A percentile compares a stretch with the other conserved stretches of the same genome.
phyloP scores from a whole-genome alignment of 164 flowering plant genomes.

The Macadamia tetraphylla region DNA sequence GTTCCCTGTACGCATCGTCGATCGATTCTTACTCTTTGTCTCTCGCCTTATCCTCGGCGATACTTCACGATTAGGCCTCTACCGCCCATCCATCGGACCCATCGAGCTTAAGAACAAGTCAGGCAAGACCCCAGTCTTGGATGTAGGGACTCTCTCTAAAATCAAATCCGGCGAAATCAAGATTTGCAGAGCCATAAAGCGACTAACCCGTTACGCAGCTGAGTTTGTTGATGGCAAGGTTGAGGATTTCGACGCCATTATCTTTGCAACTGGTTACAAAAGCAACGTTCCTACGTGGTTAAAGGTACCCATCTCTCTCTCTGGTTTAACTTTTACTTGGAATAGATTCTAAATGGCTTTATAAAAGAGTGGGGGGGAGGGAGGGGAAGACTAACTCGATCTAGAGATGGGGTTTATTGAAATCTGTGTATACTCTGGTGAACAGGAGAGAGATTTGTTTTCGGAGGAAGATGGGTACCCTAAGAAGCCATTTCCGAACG shows the following conservation, averaged over 20 bases:
- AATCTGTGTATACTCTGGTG: too few relatives aligned
- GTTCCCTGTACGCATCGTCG: conserved; percentile 75
- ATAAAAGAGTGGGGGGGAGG: too few relatives aligned
- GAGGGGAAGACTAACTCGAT: too few relatives aligned
- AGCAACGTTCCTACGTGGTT: conserved; percentile 85
- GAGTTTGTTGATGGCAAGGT: conserved; percentile 60
- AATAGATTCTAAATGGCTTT: too few relatives aligned
- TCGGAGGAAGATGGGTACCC: conserved; percentile 68
- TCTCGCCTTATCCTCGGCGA: conserved; percentile 61
- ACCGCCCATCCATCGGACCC: conserved; percentile 71
- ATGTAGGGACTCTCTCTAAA: conserved; percentile 80
- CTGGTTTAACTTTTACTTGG: too few relatives aligned
- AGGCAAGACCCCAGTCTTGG: conserved; percentile 91
- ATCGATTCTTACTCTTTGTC: conserved; percentile 50
- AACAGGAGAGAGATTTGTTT: conserved; percentile 61
- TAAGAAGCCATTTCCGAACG: conserved; percentile 60
- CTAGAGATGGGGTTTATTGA: too few relatives aligned
- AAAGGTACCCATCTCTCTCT: conserved; percentile 38
- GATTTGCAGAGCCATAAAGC: conserved; percentile 53
- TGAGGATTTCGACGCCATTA: conserved; percentile 64
- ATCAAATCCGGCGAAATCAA: conserved; percentile 72
- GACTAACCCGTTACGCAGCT: conserved; percentile 31
- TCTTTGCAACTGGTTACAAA: conserved; percentile 83
- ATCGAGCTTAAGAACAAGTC: conserved; percentile 59
- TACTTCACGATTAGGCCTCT: conserved; percentile 53